These are phyloP conservation scores for Melanopsichium pennsylvanicum DNA, from an alignment of 1,284 basidiomycete genomes.

Conservation along the genomic window DNA sequence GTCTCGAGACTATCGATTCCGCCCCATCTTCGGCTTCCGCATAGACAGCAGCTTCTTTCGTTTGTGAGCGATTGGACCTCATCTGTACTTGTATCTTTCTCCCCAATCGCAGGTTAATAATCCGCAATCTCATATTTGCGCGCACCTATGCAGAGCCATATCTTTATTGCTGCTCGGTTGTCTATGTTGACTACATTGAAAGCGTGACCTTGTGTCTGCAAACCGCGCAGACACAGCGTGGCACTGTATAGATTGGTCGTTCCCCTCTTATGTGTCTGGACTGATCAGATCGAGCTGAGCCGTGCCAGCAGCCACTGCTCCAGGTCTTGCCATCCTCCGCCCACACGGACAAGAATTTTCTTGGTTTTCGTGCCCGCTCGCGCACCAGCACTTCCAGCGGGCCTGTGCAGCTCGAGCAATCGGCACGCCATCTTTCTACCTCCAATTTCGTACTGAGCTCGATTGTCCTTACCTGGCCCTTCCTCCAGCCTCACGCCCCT, in stretches of 20 bases:
- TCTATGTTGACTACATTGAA: too few species aligned
- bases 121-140: background rate
- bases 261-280: background rate
- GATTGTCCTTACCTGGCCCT: constrained; percentile 78
- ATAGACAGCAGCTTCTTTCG: background rate
- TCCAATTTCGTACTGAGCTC: constrained; percentile 79
- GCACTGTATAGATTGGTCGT: too few species aligned
- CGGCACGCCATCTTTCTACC: constrained; percentile 76
- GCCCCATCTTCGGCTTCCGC: constrained; percentile 5
- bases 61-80: background rate
- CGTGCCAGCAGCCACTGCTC: constrained; percentile 73
- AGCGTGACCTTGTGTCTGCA: too few species aligned
- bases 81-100: constrained; percentile 34
- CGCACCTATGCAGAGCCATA: too few species aligned
- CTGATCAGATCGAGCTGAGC: constrained; percentile 19
- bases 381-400: constrained; percentile 42
- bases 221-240: too few species aligned
- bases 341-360: constrained; percentile 61
- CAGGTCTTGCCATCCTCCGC: constrained; percentile 81
- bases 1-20: constrained; percentile 4
- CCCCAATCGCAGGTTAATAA: background rate
- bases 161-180: too few species aligned
- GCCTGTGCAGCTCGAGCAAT: constrained; percentile 74
- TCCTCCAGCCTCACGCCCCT: constrained; percentile 68
- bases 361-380: constrained; percentile 51